A percentile compares a stretch with the other conserved stretches of the same genome.
phyloP scores from a whole-genome alignment of 2,329 filamentous ascomycete species.

The Colletotrichum trifolii region DNA sequence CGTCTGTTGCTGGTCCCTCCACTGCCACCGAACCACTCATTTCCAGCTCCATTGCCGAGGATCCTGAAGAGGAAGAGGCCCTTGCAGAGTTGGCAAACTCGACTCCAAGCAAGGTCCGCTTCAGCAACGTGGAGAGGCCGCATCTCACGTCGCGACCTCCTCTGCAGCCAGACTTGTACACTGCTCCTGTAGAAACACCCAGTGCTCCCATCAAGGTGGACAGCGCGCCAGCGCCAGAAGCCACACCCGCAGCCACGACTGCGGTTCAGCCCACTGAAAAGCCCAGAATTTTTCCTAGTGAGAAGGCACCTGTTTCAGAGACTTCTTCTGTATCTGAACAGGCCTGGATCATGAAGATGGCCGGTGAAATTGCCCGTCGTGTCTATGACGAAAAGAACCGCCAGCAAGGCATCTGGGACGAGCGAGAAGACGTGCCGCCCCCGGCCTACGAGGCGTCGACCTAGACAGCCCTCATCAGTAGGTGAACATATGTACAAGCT shows the following conservation, averaged over 20 bases:
- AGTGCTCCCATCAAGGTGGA: slow-evolving; percentile 34
- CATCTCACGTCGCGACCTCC: slow-evolving; percentile 45
- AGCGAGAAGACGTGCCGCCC: slow-evolving; percentile 67
- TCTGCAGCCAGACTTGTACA: slow-evolving; percentile 48
- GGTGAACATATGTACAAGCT: slow-evolving; percentile 33
- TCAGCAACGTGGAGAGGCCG: slow-evolving; percentile 45
- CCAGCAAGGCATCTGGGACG: slow-evolving; percentile 63
- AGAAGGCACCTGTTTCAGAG: slow-evolving; percentile 54
- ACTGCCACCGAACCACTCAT: slow-evolving; percentile 73
- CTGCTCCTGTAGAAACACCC: slow-evolving; percentile 38
- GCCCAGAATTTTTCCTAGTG: slow-evolving; percentile 40
- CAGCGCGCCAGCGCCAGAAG: background rate
- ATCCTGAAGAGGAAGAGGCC: slow-evolving; percentile 61
- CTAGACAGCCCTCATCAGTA: slow-evolving; percentile 43
- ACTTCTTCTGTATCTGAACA: slow-evolving; percentile 73
- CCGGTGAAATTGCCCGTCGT: slow-evolving; percentile 86
- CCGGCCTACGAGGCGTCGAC: slow-evolving; percentile 69
- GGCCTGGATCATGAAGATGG: slow-evolving; percentile 93
- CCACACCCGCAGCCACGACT: slow-evolving; percentile 37
- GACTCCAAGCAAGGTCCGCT: slow-evolving; percentile 54
- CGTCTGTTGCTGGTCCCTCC: slow-evolving; percentile 67
- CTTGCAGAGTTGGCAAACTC: slow-evolving; percentile 37
- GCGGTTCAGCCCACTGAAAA: slow-evolving; percentile 39
- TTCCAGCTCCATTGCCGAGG: slow-evolving; percentile 67
- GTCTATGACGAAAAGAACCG: slow-evolving; percentile 87